A percentile compares a stretch with the other conserved stretches of the same genome.
These are phyloP conservation scores for Daedaleopsis sinensis DNA, from an alignment of 768 basidiomycete genomes.

Conservation along the genomic window DNA sequence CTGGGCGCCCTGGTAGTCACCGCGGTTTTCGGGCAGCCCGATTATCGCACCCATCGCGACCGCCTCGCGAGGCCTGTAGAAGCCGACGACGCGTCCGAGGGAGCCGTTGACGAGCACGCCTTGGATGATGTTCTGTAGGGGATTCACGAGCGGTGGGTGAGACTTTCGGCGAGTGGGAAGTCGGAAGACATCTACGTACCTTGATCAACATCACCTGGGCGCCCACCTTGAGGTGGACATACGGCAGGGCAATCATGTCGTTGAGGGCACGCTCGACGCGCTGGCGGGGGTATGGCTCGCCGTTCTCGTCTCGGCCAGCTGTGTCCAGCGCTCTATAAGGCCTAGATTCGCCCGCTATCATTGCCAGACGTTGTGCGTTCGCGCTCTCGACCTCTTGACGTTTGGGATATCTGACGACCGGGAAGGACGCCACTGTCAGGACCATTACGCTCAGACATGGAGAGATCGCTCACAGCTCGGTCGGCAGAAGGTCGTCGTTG, in stretches of 20 bases:
- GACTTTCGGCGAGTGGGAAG: too few species aligned
- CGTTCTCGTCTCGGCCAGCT: slow-evolving; percentile 49
- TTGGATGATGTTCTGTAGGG: slow-evolving; percentile 63
- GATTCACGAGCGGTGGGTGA: too few species aligned
- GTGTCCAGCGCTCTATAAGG: slow-evolving; percentile 50
- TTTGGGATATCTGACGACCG: slow-evolving; percentile 62
- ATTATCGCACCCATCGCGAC: slow-evolving; percentile 39
- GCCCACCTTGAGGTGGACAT: slow-evolving; percentile 51
- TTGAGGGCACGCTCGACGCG: slow-evolving; percentile 52
- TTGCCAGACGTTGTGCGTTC: slow-evolving; percentile 55
- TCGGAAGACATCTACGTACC: slow-evolving; percentile 39
- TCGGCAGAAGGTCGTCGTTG: slow-evolving; percentile 76
- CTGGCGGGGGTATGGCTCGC: slow-evolving; percentile 36
- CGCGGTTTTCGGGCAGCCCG: slow-evolving; percentile 12
- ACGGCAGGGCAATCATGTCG: slow-evolving; percentile 60
- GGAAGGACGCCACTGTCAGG: slow-evolving; percentile 1
- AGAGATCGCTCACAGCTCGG: slow-evolving; percentile 62
- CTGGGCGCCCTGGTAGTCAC: not conserved
- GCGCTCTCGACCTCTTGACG: slow-evolving; percentile 72
- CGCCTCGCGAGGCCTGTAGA: slow-evolving; percentile 41
- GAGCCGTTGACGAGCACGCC: slow-evolving; percentile 74
- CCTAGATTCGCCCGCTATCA: slow-evolving; percentile 41
- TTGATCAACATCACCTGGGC: slow-evolving; percentile 89
- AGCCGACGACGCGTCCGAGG: slow-evolving; percentile 44
- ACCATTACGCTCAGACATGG: not conserved